A percentile compares a stretch with the other conserved stretches of the same genome.
phyloP scores from a whole-genome alignment of 1,284 basidiomycete species.

The Mrakiaceae sp. region DNA sequence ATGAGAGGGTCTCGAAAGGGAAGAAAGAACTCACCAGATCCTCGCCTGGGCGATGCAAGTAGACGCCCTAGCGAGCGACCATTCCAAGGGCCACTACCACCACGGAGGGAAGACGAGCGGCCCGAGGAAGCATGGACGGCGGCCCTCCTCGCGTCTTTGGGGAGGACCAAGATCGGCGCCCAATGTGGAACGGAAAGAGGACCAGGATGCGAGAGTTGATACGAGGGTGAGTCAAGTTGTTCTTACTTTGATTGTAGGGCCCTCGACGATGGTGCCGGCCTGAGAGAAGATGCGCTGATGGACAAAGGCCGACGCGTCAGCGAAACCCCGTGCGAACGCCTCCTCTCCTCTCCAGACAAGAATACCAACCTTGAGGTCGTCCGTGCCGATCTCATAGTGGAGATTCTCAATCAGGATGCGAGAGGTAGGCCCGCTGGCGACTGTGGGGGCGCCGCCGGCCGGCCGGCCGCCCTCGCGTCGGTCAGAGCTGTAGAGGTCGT shows the following conservation, averaged over 20 bases:
- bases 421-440: slow-evolving; percentile 39
- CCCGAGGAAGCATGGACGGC: too few species aligned
- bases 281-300: slow-evolving; percentile 63
- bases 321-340: background rate
- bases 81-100: too few species aligned
- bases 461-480: slow-evolving; percentile 12
- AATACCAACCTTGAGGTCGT: slow-evolving; percentile 67
- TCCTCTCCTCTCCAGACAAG: background rate
- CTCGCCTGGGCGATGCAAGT: too few species aligned
- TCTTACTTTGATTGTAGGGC: slow-evolving; percentile 83
- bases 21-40: too few species aligned
- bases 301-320: slow-evolving; percentile 8
- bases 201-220: too few species aligned
- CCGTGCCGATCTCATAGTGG: slow-evolving; percentile 84
- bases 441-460: slow-evolving; percentile 21
- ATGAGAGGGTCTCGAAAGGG: too few species aligned
- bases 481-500: slow-evolving; percentile 29
- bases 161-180: too few species aligned
- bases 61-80: too few species aligned
- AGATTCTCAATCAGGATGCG: slow-evolving; percentile 74
- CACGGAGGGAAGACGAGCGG: too few species aligned
- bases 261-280: slow-evolving; percentile 80
- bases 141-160: too few species aligned
- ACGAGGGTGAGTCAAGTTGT: slow-evolving; percentile 20
- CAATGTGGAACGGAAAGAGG: too few species aligned